These are phyloP conservation scores for Rhinocladiella mackenziei DNA, from an alignment of 2,329 filamentous ascomycete species.

Conservation along the genomic window DNA sequence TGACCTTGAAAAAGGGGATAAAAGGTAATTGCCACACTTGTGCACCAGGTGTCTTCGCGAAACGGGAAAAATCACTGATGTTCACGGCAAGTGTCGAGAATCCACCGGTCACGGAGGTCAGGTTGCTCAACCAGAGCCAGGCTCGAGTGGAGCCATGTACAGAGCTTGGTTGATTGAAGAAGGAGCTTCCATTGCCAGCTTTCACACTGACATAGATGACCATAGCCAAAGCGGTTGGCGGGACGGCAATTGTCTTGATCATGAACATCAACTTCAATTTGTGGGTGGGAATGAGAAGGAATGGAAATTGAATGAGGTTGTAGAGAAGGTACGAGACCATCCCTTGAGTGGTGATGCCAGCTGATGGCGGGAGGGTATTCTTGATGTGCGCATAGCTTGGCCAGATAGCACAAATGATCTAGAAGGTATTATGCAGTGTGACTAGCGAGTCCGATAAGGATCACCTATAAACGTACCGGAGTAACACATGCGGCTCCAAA, in stretches of 20 bases:
- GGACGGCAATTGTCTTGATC: conserved; percentile 27
- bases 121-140: conserved; percentile 24
- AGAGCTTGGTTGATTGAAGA: conserved; percentile 21
- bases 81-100: conserved; percentile 37
- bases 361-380: conserved; percentile 32
- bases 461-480: conserved; percentile 36
- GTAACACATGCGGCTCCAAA: conserved; percentile 49
- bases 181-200: conserved; percentile 17
- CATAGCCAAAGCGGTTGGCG: conserved; percentile 27
- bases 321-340: conserved; percentile 28
- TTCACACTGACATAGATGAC: conserved; percentile 25
- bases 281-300: conserved; percentile 28
- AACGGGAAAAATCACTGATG: conserved; percentile 38
- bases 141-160: conserved; percentile 21
- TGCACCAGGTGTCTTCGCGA: conserved; percentile 31
- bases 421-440: too few relatives aligned
- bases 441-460: too few relatives aligned
- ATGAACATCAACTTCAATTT: conserved; percentile 27
- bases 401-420: conserved; percentile 52
- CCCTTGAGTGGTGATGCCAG: conserved; percentile 29
- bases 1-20: conserved; percentile 41
- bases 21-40: conserved; percentile 42
- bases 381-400: conserved; percentile 13
- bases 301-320: conserved; percentile 25
- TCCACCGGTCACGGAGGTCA: conserved; percentile 29